Evolutionary conservation across 139 green algal species (phyloP), one percentile per base, ranked within the genome.

Genomic region (Nannochloris sp.): DNA sequence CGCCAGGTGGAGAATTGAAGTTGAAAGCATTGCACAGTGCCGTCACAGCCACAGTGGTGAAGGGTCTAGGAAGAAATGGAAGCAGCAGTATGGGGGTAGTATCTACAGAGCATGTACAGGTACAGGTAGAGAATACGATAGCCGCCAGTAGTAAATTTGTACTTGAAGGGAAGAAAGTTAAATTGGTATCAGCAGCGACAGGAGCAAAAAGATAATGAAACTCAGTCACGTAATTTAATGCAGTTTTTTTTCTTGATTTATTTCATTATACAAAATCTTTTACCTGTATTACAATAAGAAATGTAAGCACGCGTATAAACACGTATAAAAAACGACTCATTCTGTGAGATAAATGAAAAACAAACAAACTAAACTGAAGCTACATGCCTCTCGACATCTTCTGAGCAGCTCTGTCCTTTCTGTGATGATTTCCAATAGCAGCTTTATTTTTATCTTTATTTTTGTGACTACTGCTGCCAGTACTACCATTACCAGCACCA

Each of bases 361-460:
- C 42, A 51, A 51, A 19, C 19, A 19, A 51, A 51, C 19, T 27
- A 19, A 51, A 51, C 42, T 51, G 42, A 51, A 51, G 42, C 25
- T 57, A 53, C 69, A 67, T 67, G 24, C 48, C 61, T 42, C 54
- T 51, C 13, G 15, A 37, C 61, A 68, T 66, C 73, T 93, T 93
- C 10, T 64, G 56, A 1, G 78, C n/a, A 0, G 87, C 84, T 1
- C 80, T 64, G 38, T 93, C 85, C 42, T 86, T 87, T 25, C 87
- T 59, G 58, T 92, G 74, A 55, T 93, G 87, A 51, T 93, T 93
- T 27, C 47, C 86, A 13, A 90, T 65, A 6, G 74, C 74, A 1
- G 75, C 70, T 56, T 93, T 93, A 65, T 92, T 81, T 64, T 84
- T 71, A 47, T 92, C 86, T 39, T 93, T 93, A 14, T 74, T 54